Evolutionary conservation across 495 filamentous ascomycete species (phyloP), one percentile per base, ranked within the genome.

Genomic region (Paragyromitra xinjiangensis): DNA sequence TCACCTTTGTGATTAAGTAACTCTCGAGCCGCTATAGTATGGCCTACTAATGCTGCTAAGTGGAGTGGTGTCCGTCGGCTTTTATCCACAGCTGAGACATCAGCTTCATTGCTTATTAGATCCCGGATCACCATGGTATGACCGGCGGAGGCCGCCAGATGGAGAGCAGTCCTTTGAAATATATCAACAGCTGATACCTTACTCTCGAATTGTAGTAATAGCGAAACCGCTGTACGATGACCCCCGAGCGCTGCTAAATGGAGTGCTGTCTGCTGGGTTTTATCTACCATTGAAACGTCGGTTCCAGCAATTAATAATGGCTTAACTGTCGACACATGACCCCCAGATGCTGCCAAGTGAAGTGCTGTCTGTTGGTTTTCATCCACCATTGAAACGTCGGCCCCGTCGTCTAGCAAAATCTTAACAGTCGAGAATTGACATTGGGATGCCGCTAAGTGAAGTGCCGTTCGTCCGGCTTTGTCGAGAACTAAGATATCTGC

Each of bases 351-450:
- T 7, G 71, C 71, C 11, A 58, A 37, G 14, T 73, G 71, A 3
- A 73, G 63, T 1, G 71, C 48, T 14, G 71, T 73, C 6, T 29
- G 71, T 1, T 63, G 45, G n/a, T 69, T 34, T 9, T 56, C 34
- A 11, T 69, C 61, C 16, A 12, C 6, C 4, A 39, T 34, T n/a
- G 26, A 12, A 12, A 74, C 8, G 12, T 74, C 71, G 4, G 29
- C 50, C 14, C 71, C 71, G 11, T 42, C 16, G 1, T 40, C 26
- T 2, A 58, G 16, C 22, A 48, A 9, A 6, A 69, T 42, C 16
- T n/a, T 22, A 1, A 61, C 64, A 44, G 29, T 34, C 29, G 29
- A 34, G 29, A 34, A 34, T 34, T 53, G 50, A 8, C 22, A 44
- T 48, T 6, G 29, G 19, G 22, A 40, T 37, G 2, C 71, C 1